phyloP scores from a whole-genome alignment of 2,329 filamentous ascomycete species.

The Aspergillus clavatus region DNA sequence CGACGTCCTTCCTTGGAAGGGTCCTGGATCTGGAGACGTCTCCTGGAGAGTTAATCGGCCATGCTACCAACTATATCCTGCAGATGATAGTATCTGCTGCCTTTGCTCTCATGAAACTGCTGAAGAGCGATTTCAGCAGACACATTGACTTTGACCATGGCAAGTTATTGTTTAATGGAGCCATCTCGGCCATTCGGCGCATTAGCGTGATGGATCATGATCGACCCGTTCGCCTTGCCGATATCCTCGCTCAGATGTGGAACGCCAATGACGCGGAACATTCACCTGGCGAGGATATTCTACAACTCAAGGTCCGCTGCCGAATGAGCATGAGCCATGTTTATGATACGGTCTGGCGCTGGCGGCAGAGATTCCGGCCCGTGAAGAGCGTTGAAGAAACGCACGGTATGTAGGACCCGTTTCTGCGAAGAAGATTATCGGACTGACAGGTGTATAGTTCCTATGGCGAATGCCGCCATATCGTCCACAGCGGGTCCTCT shows the following conservation, averaged over 20 bases:
- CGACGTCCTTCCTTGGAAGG: conserved; percentile 42
- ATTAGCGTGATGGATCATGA: conserved; percentile 60
- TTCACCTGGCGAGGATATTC: conserved; percentile 31
- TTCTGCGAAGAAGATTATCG: conserved; percentile 18
- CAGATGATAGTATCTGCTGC: conserved; percentile 62
- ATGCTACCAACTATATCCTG: conserved; percentile 58
- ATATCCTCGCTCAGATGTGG: conserved; percentile 62
- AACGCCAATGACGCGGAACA: conserved; percentile 42
- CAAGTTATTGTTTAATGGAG: conserved; percentile 53
- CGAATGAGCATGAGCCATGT: conserved; percentile 63
- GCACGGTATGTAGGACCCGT: conserved; percentile 53
- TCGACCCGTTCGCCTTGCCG: conserved; percentile 57
- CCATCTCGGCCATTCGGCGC: conserved; percentile 53
- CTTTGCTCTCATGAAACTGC: conserved; percentile 59
- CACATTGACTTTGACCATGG: conserved; percentile 52
- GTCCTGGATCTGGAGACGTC: conserved; percentile 43
- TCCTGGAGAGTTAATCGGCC: conserved; percentile 46
- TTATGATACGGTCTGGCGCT: conserved; percentile 63
- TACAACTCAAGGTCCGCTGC: conserved; percentile 59
- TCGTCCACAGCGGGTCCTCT: conserved; percentile 23
- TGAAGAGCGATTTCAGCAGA: conserved; percentile 58
- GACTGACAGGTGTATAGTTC: conserved; percentile 11
- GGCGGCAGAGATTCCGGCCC: conserved; percentile 61
- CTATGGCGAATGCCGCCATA: conserved; percentile 35
- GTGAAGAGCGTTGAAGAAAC: conserved; percentile 57